Evolutionary conservation across 2,329 filamentous ascomycete genomes (phyloP), one percentile per base, ranked within the genome.

Genomic region (Pseudopyricularia cyperi): DNA sequence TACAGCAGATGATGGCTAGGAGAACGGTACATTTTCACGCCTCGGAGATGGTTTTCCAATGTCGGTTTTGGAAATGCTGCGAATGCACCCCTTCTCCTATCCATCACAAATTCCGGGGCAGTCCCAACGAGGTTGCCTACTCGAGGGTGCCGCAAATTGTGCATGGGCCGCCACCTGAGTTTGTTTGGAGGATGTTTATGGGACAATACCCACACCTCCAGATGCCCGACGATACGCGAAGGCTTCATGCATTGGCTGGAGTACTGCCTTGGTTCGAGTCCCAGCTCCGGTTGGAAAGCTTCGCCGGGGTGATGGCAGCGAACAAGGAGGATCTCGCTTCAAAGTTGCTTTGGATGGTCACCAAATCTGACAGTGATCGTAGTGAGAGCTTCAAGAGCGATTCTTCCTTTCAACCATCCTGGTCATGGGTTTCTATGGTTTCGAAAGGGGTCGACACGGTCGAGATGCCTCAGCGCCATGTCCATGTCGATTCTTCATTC

Each of bases 351-450:
- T 42, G 37, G 37, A 42, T 42, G 37, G 37, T 42, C 17, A 42
- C 37, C 37, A 42, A 42, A 19, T 42, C 37, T n/a, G 17, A 42
- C 17, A 42, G 37, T 42, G 37, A 42, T 19, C 37, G 37, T 11
- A 42, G 46, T 8, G 26, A 32, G n/a, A 22, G 46, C 26, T 28
- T 48, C 46, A 48, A 22, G 26, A 32, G n/a, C 46, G 17, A 32
- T 3, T 48, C 26, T 15, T 19, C 30, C 11, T 32, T 48, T 14
- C 46, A 22, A 26, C 49, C 49, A n/a, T 44, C 49, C 22, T 51
- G 49, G 49, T 51, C 49, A 12, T 51, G 49, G 49, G 49, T 32
- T n/a, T 51, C 49, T 17, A 42, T 51, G 15, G 37, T 42, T n/a
- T 32, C 49, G 9, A 42, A 32, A 17, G 24, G 34, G 24, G 24